Percentiles rank a stretch among this genome's conserved stretches.
Conservation (phyloP, 108 stramenopile species). For the Cyclotella baltica region DNA sequence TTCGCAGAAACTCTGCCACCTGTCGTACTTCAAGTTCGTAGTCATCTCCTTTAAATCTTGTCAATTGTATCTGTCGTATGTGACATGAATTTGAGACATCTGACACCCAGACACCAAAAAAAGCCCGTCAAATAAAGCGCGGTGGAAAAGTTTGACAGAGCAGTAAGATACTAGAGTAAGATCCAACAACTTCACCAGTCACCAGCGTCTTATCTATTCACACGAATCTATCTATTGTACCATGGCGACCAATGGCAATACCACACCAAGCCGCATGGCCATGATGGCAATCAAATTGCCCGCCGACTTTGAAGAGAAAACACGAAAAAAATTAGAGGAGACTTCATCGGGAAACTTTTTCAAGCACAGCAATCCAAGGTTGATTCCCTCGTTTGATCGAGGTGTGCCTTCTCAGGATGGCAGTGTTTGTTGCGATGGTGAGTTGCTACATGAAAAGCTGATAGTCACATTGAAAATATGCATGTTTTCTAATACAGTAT, state of each 20-base stretch:
- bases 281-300: constrained; percentile 6
- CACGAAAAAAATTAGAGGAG: constrained; percentile 17
- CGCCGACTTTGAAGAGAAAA: constrained; percentile 18
- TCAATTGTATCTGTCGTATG: too few relatives aligned
- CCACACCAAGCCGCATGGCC: neutral
- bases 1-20: too few relatives aligned
- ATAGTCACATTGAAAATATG: neutral
- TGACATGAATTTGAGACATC: too few relatives aligned
- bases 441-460: neutral
- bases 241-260: neutral
- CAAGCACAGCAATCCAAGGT: constrained; percentile 27
- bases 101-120: too few relatives aligned
- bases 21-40: too few relatives aligned
- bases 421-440: constrained; percentile 12
- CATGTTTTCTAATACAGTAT: neutral
- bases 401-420: neutral
- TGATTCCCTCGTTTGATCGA: constrained; percentile 48
- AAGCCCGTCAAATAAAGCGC: too few relatives aligned
- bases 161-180: too few relatives aligned
- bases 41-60: too few relatives aligned
- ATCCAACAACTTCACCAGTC: too few relatives aligned
- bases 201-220: neutral
- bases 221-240: neutral
- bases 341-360: constrained; percentile 39
- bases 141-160: too few relatives aligned